Evolutionary conservation across 768 basidiomycete species (phyloP).

Genomic region (Sutorius australiensis): DNA sequence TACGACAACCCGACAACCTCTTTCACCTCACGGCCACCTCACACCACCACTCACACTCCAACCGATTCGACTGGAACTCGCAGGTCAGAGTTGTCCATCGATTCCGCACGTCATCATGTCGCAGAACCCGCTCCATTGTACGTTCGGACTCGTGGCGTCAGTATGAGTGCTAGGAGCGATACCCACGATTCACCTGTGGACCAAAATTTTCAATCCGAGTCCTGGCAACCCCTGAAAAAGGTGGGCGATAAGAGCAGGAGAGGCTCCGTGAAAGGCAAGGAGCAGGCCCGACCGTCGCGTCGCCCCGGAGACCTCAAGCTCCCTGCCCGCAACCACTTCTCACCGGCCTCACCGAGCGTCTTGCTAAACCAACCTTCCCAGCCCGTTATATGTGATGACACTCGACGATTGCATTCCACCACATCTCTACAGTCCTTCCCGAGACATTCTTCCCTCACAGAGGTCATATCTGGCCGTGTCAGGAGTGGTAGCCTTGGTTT

Average conservation of each 20-base stretch:
- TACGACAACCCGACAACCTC: slow-evolving; percentile 33
- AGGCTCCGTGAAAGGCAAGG: slow-evolving; percentile 47
- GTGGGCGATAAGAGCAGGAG: slow-evolving; percentile 43
- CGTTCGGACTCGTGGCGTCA: slow-evolving; percentile 52
- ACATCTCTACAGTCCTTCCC: slow-evolving; percentile 39
- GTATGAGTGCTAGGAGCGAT: slow-evolving; percentile 48
- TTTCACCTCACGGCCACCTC: slow-evolving; percentile 35
- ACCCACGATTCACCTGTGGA: slow-evolving; percentile 36
- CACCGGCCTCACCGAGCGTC: slow-evolving; percentile 28
- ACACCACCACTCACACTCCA: slow-evolving; percentile 36
- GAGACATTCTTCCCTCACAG: slow-evolving; percentile 28
- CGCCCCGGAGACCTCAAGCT: slow-evolving; percentile 62
- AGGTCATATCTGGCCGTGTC: slow-evolving; percentile 42
- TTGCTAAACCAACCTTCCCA: slow-evolving; percentile 37
- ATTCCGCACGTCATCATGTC: slow-evolving; percentile 25
- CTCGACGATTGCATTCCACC: slow-evolving; percentile 36
- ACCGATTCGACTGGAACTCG: slow-evolving; percentile 33
- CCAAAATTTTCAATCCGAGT: slow-evolving; percentile 53
- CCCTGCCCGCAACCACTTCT: slow-evolving; percentile 49
- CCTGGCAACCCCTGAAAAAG: slow-evolving; percentile 42
- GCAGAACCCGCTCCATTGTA: slow-evolving; percentile 31
- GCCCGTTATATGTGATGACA: slow-evolving; percentile 37
- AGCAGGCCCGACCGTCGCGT: slow-evolving; percentile 38
- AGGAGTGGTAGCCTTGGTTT: slow-evolving; percentile 63
- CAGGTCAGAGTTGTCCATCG: slow-evolving; percentile 25